Conservation (phyloP, 768 basidiomycete genomes). For the Hygrocybe coccinea region DNA sequence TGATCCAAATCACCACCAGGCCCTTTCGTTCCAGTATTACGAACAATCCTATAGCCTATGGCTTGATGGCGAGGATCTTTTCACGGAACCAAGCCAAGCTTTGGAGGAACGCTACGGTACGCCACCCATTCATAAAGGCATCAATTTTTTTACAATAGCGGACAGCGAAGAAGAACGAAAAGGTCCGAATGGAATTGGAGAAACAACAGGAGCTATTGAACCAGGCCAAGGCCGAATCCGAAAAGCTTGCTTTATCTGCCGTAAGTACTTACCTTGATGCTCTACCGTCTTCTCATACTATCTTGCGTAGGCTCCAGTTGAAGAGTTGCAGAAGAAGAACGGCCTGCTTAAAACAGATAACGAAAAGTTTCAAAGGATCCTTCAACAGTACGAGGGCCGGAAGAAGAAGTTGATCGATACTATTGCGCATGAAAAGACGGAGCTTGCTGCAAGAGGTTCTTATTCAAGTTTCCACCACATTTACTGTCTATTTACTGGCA, state of each 20-base stretch:
- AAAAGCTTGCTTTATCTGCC: slow-evolving; percentile 56
- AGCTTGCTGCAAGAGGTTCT: slow-evolving; percentile 53
- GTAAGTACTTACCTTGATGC: slow-evolving; percentile 31
- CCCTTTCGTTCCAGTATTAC: slow-evolving; percentile 73
- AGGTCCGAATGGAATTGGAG: slow-evolving; percentile 60
- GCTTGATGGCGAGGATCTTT: slow-evolving; percentile 62
- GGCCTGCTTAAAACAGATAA: slow-evolving; percentile 65
- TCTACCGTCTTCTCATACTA: background rate
- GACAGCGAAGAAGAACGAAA: slow-evolving; percentile 67
- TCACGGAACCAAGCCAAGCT: slow-evolving; percentile 61
- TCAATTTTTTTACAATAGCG: background rate
- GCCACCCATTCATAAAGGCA: slow-evolving; percentile 13
- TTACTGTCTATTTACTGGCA: slow-evolving; percentile 5
- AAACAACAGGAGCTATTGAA: slow-evolving; percentile 45
- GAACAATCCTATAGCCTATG: slow-evolving; percentile 63
- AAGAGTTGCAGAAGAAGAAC: slow-evolving; percentile 58
- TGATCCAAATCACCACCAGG: slow-evolving; percentile 66
- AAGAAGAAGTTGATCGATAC: slow-evolving; percentile 64
- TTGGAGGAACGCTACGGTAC: slow-evolving; percentile 76
- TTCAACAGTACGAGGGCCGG: slow-evolving; percentile 63
- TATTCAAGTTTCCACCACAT: slow-evolving; percentile 3
- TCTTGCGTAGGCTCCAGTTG: slow-evolving; percentile 49
- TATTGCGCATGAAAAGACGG: slow-evolving; percentile 63
- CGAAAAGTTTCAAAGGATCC: slow-evolving; percentile 72
- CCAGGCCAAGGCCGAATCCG: slow-evolving; percentile 47